Percentiles rank a stretch among this genome's conserved stretches.
phyloP scores from a whole-genome alignment of 768 basidiomycete species.

The Hygrocybe coccinea region DNA sequence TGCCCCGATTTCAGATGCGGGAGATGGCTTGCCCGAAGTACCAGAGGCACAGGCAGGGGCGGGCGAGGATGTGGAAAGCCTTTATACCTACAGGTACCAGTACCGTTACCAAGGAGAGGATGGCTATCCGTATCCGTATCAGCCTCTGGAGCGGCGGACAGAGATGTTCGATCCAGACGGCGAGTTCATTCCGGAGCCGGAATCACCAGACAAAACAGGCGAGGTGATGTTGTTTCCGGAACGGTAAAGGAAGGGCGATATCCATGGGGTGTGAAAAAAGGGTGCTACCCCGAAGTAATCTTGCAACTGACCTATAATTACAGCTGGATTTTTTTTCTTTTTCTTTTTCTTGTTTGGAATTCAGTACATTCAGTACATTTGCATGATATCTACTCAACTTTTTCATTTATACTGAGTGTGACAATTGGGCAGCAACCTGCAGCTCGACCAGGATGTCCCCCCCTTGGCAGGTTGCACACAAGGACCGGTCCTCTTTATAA shows the following conservation, averaged over 20 bases:
- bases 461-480: too few species aligned
- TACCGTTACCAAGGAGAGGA: neutral
- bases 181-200: slow-evolving; percentile 33
- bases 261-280: neutral
- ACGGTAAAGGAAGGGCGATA: slow-evolving; percentile 27
- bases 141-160: slow-evolving; percentile 8
- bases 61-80: slow-evolving; percentile 8
- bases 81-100: slow-evolving; percentile 5
- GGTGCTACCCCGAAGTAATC: neutral
- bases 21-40: slow-evolving; percentile 21
- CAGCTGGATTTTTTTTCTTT: too few species aligned
- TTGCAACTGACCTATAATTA: neutral
- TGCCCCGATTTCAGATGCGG: slow-evolving; percentile 30
- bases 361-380: too few species aligned
- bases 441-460: too few species aligned
- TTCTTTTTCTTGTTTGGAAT: too few species aligned
- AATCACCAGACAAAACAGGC: slow-evolving; percentile 40
- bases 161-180: slow-evolving; percentile 43
- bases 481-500: too few species aligned
- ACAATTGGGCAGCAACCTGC: too few species aligned
- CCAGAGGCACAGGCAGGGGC: slow-evolving; percentile 16
- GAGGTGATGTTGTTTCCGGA: slow-evolving; percentile 43
- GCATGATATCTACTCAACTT: too few species aligned
- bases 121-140: slow-evolving; percentile 8
- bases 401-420: too few species aligned